Evolutionary conservation across 1,139 yeast species (phyloP).

Genomic region (Kurtzmaniella quercitrusa): DNA sequence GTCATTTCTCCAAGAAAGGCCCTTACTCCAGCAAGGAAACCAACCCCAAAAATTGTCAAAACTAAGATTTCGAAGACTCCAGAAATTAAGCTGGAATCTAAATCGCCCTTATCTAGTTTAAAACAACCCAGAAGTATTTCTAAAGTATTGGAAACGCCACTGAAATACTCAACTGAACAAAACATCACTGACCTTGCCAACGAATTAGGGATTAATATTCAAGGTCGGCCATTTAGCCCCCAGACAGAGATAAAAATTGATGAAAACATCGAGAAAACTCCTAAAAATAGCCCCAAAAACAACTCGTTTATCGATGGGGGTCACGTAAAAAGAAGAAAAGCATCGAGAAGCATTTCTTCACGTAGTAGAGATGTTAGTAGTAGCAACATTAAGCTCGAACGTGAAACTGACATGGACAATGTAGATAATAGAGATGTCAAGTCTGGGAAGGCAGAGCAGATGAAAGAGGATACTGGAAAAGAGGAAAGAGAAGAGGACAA

Average conservation of each 20-base stretch:
- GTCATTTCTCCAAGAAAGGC: conserved; percentile 3
- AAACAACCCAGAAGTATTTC: neutral
- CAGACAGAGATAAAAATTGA: conserved; percentile 2
- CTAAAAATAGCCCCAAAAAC: conserved; percentile 8
- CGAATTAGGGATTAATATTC: conserved; percentile 4
- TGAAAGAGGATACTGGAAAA: neutral
- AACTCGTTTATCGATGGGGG: conserved; percentile 2
- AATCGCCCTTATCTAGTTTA: neutral
- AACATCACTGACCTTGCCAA: conserved; percentile 2
- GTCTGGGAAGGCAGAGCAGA: too few relatives aligned
- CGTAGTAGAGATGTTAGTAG: neutral
- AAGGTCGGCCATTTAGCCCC: conserved; percentile 3
- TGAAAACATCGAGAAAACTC: neutral
- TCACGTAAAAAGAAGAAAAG: conserved; percentile 1
- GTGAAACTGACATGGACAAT: too few relatives aligned
- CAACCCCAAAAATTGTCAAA: conserved; percentile 1
- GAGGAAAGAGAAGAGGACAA: neutral
- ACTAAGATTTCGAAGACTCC: conserved; percentile 2
- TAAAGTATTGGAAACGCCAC: neutral
- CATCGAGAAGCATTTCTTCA: neutral
- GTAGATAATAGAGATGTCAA: too few relatives aligned
- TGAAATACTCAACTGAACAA: neutral
- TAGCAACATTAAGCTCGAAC: too few relatives aligned
- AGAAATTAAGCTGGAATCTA: neutral
- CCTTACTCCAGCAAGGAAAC: neutral